phyloP scores from a whole-genome alignment of 169 alveolate genomes.

The Sarcocystis neurona region DNA sequence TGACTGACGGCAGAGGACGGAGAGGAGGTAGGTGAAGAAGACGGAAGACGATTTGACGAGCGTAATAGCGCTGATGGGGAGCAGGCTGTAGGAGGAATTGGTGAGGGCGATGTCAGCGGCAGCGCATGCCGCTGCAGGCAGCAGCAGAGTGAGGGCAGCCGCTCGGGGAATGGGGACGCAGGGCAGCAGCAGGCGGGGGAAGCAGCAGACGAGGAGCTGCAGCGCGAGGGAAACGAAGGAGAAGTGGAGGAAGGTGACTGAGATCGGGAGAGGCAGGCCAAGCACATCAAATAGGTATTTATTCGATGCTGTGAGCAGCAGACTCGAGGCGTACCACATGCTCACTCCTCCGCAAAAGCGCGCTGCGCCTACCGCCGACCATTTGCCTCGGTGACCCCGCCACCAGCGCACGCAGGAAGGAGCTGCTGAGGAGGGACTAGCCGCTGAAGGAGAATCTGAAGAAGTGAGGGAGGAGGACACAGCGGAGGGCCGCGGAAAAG shows the following conservation, averaged over 20 bases:
- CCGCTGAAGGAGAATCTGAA: too few species aligned
- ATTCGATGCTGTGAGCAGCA: slow-evolving; percentile 48
- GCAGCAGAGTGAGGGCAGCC: background rate
- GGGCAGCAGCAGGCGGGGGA: slow-evolving; percentile 21
- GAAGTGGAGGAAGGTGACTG: slow-evolving; percentile 51
- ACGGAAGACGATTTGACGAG: slow-evolving; percentile 52
- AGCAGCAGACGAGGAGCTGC: slow-evolving; percentile 8
- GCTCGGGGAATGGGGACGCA: background rate
- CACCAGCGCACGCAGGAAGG: too few species aligned
- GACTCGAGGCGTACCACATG: slow-evolving; percentile 45
- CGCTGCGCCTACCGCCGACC: too few species aligned
- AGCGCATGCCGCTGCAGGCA: slow-evolving; percentile 5
- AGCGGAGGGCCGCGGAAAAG: too few species aligned
- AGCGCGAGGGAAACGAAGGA: background rate
- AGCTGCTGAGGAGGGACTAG: too few species aligned
- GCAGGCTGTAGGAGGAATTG: slow-evolving; percentile 25
- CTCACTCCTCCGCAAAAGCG: too few species aligned
- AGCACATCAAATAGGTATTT: slow-evolving; percentile 40
- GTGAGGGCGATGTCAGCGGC: slow-evolving; percentile 54
- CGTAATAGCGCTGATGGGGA: slow-evolving; percentile 47
- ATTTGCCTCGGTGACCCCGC: too few species aligned
- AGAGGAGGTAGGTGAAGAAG: slow-evolving; percentile 38
- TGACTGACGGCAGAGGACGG: slow-evolving; percentile 40
- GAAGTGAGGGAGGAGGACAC: too few species aligned
- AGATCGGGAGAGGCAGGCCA: slow-evolving; percentile 27